phyloP scores from a whole-genome alignment of 768 basidiomycete species.

The Calocybe cyanea region DNA sequence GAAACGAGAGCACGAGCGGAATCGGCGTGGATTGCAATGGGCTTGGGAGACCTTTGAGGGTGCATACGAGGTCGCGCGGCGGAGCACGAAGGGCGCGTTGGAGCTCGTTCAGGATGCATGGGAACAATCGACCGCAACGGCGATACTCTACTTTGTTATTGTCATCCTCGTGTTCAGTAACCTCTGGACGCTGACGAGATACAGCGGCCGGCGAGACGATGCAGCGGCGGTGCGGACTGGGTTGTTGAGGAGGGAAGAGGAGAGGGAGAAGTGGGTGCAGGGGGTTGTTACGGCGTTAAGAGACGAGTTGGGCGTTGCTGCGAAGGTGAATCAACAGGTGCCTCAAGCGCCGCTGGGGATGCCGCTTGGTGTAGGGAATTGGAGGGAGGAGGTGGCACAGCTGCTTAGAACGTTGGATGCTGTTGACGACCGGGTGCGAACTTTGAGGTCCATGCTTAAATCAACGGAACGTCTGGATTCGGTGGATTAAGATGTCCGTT shows the following conservation, averaged over 20 bases:
- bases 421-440: constrained; percentile 52
- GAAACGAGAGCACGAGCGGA: constrained; percentile 64
- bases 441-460: constrained; percentile 40
- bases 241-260: constrained; percentile 54
- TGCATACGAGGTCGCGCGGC: constrained; percentile 64
- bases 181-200: constrained; percentile 54
- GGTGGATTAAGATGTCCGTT: constrained; percentile 7
- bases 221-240: constrained; percentile 45
- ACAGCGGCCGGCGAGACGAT: constrained; percentile 33
- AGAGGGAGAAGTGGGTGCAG: constrained; percentile 73
- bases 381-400: constrained; percentile 45
- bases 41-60: constrained; percentile 85
- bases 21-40: constrained; percentile 78
- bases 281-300: constrained; percentile 67
- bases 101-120: constrained; percentile 78
- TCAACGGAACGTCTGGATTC: constrained; percentile 10
- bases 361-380: constrained; percentile 14
- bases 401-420: constrained; percentile 49
- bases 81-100: constrained; percentile 66
- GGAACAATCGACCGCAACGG: constrained; percentile 72
- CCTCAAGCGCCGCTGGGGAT: constrained; percentile 6
- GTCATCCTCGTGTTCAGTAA: constrained; percentile 73
- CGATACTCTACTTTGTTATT: constrained; percentile 72
- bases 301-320: constrained; percentile 62
- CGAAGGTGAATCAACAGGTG: constrained; percentile 26